Evolutionary conservation across 164 flowering plant genomes (phyloP).

Genomic region (Cinnamomum chago): DNA sequence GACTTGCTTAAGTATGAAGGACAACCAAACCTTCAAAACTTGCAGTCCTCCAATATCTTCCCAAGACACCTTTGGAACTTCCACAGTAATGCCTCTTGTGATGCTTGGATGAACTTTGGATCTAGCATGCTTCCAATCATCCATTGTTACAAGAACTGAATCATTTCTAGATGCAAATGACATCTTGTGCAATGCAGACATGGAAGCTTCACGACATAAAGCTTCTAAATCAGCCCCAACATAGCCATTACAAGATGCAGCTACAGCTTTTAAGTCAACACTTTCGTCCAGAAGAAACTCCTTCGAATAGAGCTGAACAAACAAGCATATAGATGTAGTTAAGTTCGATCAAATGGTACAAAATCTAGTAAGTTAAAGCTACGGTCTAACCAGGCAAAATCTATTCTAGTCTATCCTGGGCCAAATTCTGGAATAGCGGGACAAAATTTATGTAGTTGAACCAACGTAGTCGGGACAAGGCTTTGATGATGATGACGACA

Average conservation of each 20-base stretch:
- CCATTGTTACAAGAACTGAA: constrained; percentile 33
- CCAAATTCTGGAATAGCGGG: no score
- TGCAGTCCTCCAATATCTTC: constrained; percentile 89
- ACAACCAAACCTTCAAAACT: constrained; percentile 67
- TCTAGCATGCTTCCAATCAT: constrained; percentile 76
- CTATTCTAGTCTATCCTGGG: no score
- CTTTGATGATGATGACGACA: no score
- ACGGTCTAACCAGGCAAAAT: no score
- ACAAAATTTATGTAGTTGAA: no score
- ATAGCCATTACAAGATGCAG: constrained; percentile 88
- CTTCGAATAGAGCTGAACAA: constrained; percentile 69
- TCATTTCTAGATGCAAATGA: constrained; percentile 25
- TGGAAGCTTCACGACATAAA: constrained; percentile 73
- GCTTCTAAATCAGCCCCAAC: constrained; percentile 98
- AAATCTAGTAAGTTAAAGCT: neutral
- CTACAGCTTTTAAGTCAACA: constrained; percentile 66
- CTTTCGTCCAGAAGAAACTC: constrained; percentile 53
- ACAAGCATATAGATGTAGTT: neutral
- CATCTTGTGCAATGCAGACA: constrained; percentile 43
- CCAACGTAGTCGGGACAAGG: no score
- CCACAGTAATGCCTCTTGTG: constrained; percentile 85
- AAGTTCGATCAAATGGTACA: neutral
- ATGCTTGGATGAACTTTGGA: constrained; percentile 87
- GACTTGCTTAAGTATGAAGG: neutral
- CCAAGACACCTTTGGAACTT: constrained; percentile 89